Percentiles rank a stretch among this genome's conserved stretches.
Evolutionary conservation across 1,284 basidiomycete species (phyloP).

Genomic region (Vanrija pseudolonga): DNA sequence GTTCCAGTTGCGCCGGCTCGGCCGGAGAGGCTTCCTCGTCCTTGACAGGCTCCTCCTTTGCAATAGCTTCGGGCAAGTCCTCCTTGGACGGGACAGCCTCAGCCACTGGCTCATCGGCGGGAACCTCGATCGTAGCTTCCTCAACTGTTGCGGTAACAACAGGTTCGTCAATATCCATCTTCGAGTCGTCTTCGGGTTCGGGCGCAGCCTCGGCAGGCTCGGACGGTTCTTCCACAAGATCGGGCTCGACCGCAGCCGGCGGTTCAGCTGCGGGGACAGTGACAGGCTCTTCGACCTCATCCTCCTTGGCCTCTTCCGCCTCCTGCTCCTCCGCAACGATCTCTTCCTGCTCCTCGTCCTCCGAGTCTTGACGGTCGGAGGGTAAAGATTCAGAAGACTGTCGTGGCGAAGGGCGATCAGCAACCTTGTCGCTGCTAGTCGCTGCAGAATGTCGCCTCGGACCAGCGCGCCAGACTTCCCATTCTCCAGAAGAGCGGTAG

Average conservation of each 20-base stretch:
- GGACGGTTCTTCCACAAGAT: too few species aligned
- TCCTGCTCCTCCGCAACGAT: not conserved
- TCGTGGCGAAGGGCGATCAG: constrained; percentile 1
- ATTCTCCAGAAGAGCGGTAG: constrained; percentile 15
- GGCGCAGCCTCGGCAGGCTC: not conserved
- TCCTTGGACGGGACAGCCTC: not conserved
- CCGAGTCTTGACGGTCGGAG: not conserved
- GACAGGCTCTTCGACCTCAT: not conserved
- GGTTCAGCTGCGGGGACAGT: not conserved
- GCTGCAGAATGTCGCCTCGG: not conserved
- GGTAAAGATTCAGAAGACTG: not conserved
- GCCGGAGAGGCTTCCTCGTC: not conserved
- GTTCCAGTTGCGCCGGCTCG: too few species aligned
- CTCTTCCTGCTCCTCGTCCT: not conserved
- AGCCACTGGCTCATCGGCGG: not conserved
- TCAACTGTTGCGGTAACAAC: not conserved
- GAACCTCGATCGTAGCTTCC: not conserved
- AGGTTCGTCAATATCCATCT: constrained; percentile 5
- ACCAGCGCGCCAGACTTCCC: constrained; percentile 18
- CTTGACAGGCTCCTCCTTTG: too few species aligned
- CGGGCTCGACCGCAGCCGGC: too few species aligned
- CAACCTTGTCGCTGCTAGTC: not conserved
- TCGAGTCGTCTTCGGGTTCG: constrained; percentile 1
- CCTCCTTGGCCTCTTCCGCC: not conserved
- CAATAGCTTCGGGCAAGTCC: too few species aligned